A percentile compares a stretch with the other conserved stretches of the same genome.
Evolutionary conservation across 352 stramenopile species (phyloP).

Genomic region (Pelagophyceae sp.): DNA sequence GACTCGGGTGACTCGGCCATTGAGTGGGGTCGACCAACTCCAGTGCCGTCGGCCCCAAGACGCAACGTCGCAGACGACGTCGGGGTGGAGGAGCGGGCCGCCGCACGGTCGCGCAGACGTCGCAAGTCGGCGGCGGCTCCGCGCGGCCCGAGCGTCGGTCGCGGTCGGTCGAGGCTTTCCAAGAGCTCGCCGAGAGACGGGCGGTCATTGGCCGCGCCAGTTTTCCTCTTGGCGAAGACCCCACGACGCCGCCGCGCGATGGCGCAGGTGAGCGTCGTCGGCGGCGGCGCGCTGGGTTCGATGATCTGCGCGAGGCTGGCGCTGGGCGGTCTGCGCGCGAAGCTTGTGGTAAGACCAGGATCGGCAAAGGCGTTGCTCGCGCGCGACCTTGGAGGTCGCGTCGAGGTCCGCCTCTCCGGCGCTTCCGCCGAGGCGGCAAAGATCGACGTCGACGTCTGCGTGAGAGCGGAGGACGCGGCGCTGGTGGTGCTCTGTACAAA

Average conservation of each 20-base stretch:
- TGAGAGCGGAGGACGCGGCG: neutral
- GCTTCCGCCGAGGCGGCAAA: no score
- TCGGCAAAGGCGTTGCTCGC: neutral
- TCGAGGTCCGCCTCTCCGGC: neutral
- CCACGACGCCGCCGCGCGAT: neutral
- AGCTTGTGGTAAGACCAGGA: neutral
- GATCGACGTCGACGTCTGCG: neutral
- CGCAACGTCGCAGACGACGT: no score
- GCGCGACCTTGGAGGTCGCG: neutral
- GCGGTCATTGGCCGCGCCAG: no score
- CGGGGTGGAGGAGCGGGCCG: no score
- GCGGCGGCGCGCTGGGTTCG: neutral
- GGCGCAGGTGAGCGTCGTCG: neutral
- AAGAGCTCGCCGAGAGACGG: no score
- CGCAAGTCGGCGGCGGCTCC: no score
- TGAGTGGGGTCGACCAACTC: no score
- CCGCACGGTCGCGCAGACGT: no score
- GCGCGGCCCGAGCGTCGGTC: no score
- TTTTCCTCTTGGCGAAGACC: neutral
- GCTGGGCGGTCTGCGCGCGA: neutral
- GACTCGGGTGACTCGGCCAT: no score
- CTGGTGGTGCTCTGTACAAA: neutral
- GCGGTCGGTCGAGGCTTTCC: no score
- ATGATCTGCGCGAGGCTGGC: neutral
- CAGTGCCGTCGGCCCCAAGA: no score